These are phyloP conservation scores for Paramecium biaurelia DNA, from an alignment of 73 alveolate species.

Conservation along the genomic window DNA sequence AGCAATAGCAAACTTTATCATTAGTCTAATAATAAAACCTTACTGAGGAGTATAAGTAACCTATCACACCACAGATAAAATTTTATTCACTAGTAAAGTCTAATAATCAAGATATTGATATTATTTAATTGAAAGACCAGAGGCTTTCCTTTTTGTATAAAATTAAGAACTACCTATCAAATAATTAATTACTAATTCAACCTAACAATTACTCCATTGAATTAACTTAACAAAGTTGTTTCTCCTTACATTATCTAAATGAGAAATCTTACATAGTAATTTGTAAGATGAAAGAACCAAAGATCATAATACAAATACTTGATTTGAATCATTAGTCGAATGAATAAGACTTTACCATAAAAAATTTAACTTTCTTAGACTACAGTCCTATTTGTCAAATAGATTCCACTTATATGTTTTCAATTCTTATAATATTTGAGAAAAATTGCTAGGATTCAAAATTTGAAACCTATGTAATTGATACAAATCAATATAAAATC, in stretches of 20 bases:
- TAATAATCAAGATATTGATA: background rate
- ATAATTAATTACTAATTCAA: background rate
- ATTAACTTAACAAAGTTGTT: background rate
- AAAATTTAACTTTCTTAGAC: background rate
- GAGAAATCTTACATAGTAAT: background rate
- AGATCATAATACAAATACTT: background rate
- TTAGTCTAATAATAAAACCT: background rate
- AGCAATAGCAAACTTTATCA: background rate
- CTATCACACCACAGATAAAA: background rate
- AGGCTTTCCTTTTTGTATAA: background rate
- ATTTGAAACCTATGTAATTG: background rate
- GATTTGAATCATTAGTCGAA: background rate
- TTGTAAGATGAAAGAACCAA: background rate
- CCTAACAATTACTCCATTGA: background rate
- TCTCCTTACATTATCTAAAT: background rate
- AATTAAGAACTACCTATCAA: background rate
- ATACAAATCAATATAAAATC: background rate
- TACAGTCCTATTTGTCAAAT: background rate
- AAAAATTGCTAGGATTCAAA: background rate
- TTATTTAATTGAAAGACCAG: background rate
- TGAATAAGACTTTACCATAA: background rate
- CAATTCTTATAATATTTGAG: background rate
- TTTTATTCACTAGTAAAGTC: background rate
- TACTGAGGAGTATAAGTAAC: background rate
- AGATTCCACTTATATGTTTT: background rate